Evolutionary conservation across 306 rosid species (phyloP), one percentile per base, ranked within the genome.

Genomic region (Quercus cerris): DNA sequence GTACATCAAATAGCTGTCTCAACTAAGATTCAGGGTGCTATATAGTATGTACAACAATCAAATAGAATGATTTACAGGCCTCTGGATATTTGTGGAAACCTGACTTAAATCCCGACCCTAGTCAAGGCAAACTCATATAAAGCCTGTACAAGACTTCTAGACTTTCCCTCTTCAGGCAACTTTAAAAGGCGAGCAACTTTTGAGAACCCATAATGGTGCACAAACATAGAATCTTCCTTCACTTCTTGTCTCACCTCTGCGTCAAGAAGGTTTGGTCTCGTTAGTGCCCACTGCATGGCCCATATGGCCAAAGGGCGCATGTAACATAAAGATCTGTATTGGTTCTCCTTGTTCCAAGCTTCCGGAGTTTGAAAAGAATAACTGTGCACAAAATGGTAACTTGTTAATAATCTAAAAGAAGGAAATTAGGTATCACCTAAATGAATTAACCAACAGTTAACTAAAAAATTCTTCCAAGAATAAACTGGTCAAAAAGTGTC

Each of bases 301-400:
- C 98, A 94, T 84, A 94, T 94, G 25, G 97, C 97, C 64, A 94
- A 87, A 70, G 98, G 98, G 51, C 98, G 93, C 98, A 94, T 94
- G 88, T 94, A 94, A 76, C 84, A 79, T 51, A 94, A 52, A 25
- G 98, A 91, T 82, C 98, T 83, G 70, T 87, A 94, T 85, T 80
- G 89, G 76, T 79, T 97, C 0, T 77, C 55, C 4, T 87, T 86
- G 69, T 75, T 88, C 98, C 98, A 94, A 67, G 90, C 98, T 85
- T 94, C 98, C 1, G 98, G 98, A 25, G 97, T 94, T 84, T 94
- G 98, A 76, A 94, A 94, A 73, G 93, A 82, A 81, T 90, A 94
- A 46, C 98, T 94, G 90, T 78, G 23, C 82, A 87, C 35, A 67
- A 72, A 64, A 81, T 27, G 79, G 9, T 64, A 54, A 72, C 54